These are phyloP conservation scores for Osmozyma mogii DNA, from an alignment of 805 yeast genomes.

Conservation along the genomic window DNA sequence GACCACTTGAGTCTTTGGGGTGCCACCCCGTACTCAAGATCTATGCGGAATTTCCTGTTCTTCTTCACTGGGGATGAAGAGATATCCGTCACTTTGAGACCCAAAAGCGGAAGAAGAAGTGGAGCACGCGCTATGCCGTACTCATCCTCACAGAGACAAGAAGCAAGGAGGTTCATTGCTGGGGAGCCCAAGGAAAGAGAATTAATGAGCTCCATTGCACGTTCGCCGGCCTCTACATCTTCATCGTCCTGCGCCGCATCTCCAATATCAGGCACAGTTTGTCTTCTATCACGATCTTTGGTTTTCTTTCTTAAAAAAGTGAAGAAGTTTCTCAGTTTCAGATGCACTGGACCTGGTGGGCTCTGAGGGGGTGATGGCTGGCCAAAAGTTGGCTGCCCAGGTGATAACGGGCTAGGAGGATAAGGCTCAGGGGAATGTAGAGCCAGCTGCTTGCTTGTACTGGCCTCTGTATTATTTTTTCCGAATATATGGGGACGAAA, in stretches of 20 bases:
- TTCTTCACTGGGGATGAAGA: constrained; percentile 32
- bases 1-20: constrained; percentile 73
- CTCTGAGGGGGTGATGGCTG: no score
- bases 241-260: constrained; percentile 16
- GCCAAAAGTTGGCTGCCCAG: no score
- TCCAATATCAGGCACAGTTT: no score
- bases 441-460: no score
- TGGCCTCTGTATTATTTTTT: no score
- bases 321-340: no score
- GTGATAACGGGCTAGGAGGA: no score
- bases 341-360: no score
- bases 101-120: constrained; percentile 62
- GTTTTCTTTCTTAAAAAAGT: no score
- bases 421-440: no score
- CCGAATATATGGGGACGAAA: no score
- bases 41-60: constrained; percentile 49
- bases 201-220: constrained; percentile 28
- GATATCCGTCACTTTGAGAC: constrained; percentile 51
- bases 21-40: constrained; percentile 87
- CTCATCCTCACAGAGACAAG: constrained; percentile 71
- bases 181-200: constrained; percentile 62
- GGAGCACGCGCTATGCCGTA: constrained; percentile 76
- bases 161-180: constrained; percentile 64
- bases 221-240: constrained; percentile 24
- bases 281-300: no score